Evolutionary conservation across 2,329 filamentous ascomycete genomes (phyloP), one percentile per base, ranked within the genome.

Genomic region (Penicillium hesseltinei): DNA sequence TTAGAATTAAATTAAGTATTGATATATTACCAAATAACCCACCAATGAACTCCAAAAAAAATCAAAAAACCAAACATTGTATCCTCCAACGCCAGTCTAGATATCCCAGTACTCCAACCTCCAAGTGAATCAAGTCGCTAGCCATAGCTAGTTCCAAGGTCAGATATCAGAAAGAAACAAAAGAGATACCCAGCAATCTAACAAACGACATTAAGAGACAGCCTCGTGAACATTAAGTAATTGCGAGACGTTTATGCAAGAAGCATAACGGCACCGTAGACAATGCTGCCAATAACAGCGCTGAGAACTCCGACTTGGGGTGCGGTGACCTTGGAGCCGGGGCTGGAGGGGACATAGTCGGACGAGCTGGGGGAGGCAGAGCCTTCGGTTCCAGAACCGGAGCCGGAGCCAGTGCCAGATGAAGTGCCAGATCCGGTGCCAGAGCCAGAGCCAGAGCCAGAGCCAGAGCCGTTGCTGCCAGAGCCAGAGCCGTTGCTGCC

Each of bases 311-410:
- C 57, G 11, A 58, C 13, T 48, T 64, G 47, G 46, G 69, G 66
- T 43, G 67, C 51, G 15, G 64, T 51, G 35, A 72, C 31, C 61
- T 65, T 72, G 25, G 64, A 58, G 23, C 69, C 70, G 13, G 66
- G 66, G 66, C 54, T 72, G 57, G 66, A 62, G 46, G 62, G 59
- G 19, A n/a, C 25, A 50, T 56, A 66, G 35, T 57, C 58, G 33
- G 54, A 59, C 31, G 65, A 51, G 62, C 58, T 62, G 52, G 64
- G 62, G 23, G 50, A 54, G 33, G 52, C 57, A 47, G 49, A 15
- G 35, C 35, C 15, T 13, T 31, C 11, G 29, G 10, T 31, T 13
- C 29, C 29, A 31, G 29, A 31, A 23, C 51, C 43, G 19, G 60
- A 43, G 29, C 56, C 53, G 2, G 55, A 29, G 8, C 33, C 35